phyloP scores from a whole-genome alignment of 345 rosid genomes.

The Excoecaria cochinchinensis region DNA sequence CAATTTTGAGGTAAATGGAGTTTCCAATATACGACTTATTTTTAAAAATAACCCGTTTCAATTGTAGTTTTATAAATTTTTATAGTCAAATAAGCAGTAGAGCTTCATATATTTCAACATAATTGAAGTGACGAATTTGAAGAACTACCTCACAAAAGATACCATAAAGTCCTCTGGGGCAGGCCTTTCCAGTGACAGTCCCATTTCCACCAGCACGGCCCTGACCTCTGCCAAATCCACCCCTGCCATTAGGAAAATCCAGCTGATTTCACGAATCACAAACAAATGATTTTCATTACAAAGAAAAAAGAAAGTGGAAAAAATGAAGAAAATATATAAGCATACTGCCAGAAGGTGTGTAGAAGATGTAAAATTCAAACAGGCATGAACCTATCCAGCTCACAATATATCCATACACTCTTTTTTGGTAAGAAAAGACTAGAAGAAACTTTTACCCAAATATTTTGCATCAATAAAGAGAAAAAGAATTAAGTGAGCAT shows the following conservation, averaged over 20 bases:
- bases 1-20: not conserved
- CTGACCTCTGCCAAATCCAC: constrained; percentile 66
- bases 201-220: constrained; percentile 72
- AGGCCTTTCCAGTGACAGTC: constrained; percentile 80
- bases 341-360: not conserved
- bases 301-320: constrained; percentile 6
- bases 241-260: constrained; percentile 46
- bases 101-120: constrained; percentile 5
- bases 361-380: constrained; percentile 4
- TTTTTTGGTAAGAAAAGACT: not conserved
- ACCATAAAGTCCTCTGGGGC: constrained; percentile 88
- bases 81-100: not conserved
- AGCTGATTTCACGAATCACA: constrained; percentile 11
- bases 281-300: constrained; percentile 5
- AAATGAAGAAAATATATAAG: constrained; percentile 7
- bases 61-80: not conserved
- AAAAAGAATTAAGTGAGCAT: not conserved
- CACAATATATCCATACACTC: not conserved
- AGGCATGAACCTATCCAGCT: not conserved
- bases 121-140: not conserved
- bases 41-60: not conserved
- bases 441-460: not conserved
- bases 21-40: not conserved
- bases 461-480: not conserved
- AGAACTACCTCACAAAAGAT: constrained; percentile 72